phyloP scores from a whole-genome alignment of 2,329 filamentous ascomycete genomes.

The Pseudogymnoascus sp. region DNA sequence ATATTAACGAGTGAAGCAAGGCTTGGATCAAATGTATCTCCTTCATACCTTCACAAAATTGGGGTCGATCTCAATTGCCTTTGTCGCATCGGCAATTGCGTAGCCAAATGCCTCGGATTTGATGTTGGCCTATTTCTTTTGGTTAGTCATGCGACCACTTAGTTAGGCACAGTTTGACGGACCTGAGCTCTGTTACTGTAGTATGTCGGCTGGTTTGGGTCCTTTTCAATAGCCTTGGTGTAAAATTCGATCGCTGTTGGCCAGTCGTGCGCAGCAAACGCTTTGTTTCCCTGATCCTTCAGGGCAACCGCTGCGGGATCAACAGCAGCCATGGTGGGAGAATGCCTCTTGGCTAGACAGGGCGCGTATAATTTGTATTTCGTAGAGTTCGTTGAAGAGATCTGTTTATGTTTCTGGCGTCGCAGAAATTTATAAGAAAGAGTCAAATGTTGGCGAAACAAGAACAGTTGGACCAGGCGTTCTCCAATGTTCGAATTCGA shows the following conservation, averaged over 20 bases:
- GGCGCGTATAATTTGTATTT: background rate
- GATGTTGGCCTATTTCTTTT: conserved; percentile 68
- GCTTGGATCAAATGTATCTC: background rate
- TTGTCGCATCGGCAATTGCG: conserved; percentile 82
- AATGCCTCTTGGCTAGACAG: background rate
- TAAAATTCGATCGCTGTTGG: conserved; percentile 73
- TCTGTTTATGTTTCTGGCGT: background rate
- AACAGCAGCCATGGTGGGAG: background rate
- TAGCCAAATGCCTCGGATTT: conserved; percentile 94
- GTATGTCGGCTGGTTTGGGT: conserved; percentile 79
- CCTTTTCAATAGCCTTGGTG: conserved; percentile 74
- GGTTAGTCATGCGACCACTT: conserved; percentile 41
- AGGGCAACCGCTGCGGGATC: conserved; percentile 56
- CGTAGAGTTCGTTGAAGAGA: background rate
- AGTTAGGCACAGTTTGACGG: conserved; percentile 28
- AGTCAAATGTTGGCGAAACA: background rate
- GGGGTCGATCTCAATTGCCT: conserved; percentile 82
- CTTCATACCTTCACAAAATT: conserved; percentile 72
- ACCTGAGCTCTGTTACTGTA: conserved; percentile 95
- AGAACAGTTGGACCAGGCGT: background rate
- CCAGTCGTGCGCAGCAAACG: conserved; percentile 85
- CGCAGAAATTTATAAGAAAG: background rate
- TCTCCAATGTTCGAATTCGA: conserved; percentile 7
- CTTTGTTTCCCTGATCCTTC: conserved; percentile 92
- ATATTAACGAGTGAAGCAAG: conserved; percentile 11